Evolutionary conservation across 208 protist genomes (phyloP), one percentile per base, ranked within the genome.

Genomic region (Porcisia hertigi): DNA sequence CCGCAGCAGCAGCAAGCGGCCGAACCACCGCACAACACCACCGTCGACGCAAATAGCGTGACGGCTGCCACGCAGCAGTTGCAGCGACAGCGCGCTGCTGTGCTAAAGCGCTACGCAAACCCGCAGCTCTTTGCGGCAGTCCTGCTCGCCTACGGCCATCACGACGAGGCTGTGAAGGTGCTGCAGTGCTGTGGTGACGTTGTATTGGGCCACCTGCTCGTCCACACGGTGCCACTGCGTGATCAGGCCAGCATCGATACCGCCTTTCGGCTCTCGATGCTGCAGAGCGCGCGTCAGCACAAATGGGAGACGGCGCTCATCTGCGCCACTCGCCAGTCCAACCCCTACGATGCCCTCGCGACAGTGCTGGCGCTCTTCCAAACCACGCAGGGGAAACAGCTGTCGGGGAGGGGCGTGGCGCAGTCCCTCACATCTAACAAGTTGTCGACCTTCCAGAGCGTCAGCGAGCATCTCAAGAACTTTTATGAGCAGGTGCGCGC

Each of bases 141-240:
- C 9, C 78, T 90, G 67, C 62, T 97, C 47, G 80, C 83, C n/a
- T 77, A 88, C 71, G 89, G 88, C 2, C 65, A 76, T n/a, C 89
- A 85, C 63, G 93, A 97, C 69, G 88, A 88, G 39, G 90, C 89
- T 5, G 91, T 94, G 8, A 90, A 86, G 55, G 63, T 88, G 39
- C 73, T 97, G 25, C 80, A 86, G 41, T 71, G 83, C 72, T 73
- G 82, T 54, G 89, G 90, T 8, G 93, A 97, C 69, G 88, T 93
- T 1, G 71, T 76, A 45, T 83, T 95, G 11, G 81, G 82, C 7
- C 91, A 97, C 78, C 70, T 94, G 47, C 84, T 97, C 23, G 87
- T 97, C 23, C 93, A 95, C 79, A 88, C 91, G 6, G 85, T 94
- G 57, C 93, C 93, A 5, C 75, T 97, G 80, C 90, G 91, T 9